Base-by-base conservation (phyloP, 164 flowering plant genomes). In the Piper longum region DNA sequence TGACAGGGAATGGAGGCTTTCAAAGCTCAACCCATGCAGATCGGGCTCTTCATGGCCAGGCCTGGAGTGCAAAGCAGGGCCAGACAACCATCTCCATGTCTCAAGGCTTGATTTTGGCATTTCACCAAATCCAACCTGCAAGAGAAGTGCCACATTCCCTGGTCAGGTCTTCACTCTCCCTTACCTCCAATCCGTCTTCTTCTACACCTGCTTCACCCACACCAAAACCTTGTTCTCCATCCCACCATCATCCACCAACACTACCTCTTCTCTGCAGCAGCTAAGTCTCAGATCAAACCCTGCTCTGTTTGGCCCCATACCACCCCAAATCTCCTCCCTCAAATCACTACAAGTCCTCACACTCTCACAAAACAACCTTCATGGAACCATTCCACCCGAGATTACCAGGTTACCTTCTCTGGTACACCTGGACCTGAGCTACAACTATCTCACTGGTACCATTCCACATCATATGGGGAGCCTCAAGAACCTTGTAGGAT, bases 371-470 rank as follows among this genome's bases (percentile, higher is more conserved):
- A 91, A 88, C 74, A 64, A 71, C 61, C 80, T 86, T 9, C 41
- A 72, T 19, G 89, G 88, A 3, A 40, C 6, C 48, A 80, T 91
- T 56, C 91, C 96, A 7, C 62, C 36, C 0, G 73, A 74, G 64
- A 60, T 91, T 54, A 80, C 77, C 61, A 41, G 64, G 17, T 66
- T 86, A 51, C 62, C 39, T 40, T 77, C 85, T 45, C 67, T 90
- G 4, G 64, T 83, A 4, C 91, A 86, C 66, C 85, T 90, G 73
- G 97, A 90, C 64, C 69, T 90, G 74, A 86, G 93, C 85, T 90
- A 86, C 64, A 91, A 91, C 56, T 58, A 66, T 60, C 81, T 91
- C 62, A 69, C 74, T 7, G 93, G 88, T 5, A 36, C 67, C 14
- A 70, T 88, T 16, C 89, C 97, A 26, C 14, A 41, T 62, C 81